Evolutionary conservation across 1,284 basidiomycete genomes (phyloP), one percentile per base, ranked within the genome.

Genomic region (Irpex rosettiformis): DNA sequence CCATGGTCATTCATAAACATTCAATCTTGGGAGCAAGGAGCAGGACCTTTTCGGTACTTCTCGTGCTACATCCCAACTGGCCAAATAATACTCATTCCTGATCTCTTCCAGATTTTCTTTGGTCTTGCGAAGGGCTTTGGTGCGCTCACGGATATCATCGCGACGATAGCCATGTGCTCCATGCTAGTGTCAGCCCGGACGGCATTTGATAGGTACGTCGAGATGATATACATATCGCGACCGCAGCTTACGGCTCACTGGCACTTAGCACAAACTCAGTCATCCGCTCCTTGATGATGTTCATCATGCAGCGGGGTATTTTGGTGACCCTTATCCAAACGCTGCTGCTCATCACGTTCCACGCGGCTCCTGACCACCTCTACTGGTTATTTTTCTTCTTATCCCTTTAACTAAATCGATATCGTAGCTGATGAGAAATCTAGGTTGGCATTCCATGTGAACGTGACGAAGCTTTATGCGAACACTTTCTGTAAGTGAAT

Each of bases 61-160:
- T 48, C 11, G 49, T 55, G 21, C 22, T 1, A 30, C n/a, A 27
- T 10, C 45, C n/a, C n/a, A 16, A 4, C n/a, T 25, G 4, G 0
- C 5, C 0, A 2, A 16, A 3, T 8, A 2, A 2, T 37, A 37
- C 10, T 16, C 11, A 3, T 37, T 8, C 33, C 33, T 10, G 16
- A 37, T 37, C 2, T 37, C 4, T 45, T 22, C 3, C 22, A 62
- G 61, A 40, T 60, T 1, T 57, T 76, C 60, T 77, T 77, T 56
- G 76, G 76, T 7, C 49, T 79, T 8, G 72, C 75, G 1, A 77
- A 77, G 64, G 77, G 73, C n/a, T 76, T 76, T 56, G 73, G 72
- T 47, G 73, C 76, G 24, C 47, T 73, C 1, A 74, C 77, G 1
- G 77, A 79, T 59, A 66, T 79, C n/a, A 37, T 77, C 11, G 77